Conservation (phyloP, 306 rosid genomes). For the Medicago arabica region DNA sequence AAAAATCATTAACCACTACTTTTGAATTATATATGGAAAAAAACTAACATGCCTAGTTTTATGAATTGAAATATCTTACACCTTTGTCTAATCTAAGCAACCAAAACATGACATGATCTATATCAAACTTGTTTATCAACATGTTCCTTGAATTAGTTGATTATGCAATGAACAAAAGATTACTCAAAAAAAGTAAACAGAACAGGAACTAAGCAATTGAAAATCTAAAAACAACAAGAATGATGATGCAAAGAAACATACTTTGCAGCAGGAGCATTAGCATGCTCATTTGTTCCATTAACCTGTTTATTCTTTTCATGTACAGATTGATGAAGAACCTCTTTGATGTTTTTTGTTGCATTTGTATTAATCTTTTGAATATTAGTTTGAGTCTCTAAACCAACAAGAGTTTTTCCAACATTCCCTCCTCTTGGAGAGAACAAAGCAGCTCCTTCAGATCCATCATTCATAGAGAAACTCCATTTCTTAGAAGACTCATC, state of each 20-base stretch:
- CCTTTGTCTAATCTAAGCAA: background rate
- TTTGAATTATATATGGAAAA: background rate
- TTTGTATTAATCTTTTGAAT: conserved; percentile 38
- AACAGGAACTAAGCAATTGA: background rate
- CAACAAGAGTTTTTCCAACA: conserved; percentile 52
- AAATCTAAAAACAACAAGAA: background rate
- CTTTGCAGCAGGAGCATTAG: conserved; percentile 80
- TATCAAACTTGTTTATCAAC: background rate
- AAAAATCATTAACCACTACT: background rate
- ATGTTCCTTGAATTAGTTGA: background rate
- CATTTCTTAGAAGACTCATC: conserved; percentile 67
- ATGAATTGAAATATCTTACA: background rate
- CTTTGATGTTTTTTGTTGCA: conserved; percentile 51
- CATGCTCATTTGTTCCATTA: conserved; percentile 56
- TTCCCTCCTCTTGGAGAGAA: conserved; percentile 63
- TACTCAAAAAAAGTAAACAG: background rate
- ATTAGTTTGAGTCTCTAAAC: conserved; percentile 47
- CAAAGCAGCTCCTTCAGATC: conserved; percentile 62
- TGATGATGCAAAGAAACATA: conserved; percentile 43
- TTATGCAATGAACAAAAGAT: conserved; percentile 10
- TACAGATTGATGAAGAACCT: conserved; percentile 48
- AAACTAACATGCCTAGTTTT: too few relatives aligned
- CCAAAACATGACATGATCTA: conserved; percentile 19
- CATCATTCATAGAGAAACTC: conserved; percentile 66
- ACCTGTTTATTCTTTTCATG: conserved; percentile 66